Base-by-base conservation (phyloP, 169 alveolate species). In the Plasmodium reichenowi region DNA sequence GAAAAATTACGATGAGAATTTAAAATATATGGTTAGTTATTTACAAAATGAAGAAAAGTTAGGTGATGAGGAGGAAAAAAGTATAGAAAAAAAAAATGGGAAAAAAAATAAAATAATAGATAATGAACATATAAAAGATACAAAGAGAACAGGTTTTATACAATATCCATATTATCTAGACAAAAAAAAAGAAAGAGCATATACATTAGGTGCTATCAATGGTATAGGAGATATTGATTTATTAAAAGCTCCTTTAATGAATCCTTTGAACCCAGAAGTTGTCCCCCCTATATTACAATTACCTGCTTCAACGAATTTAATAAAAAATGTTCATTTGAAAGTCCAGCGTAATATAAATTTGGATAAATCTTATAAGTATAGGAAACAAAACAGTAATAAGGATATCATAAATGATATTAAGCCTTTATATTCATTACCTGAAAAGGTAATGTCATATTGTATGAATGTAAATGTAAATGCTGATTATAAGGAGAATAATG, bases 251-350 rank as follows among this genome's bases (percentile, higher is more conserved):
- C 89, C 89, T 78, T 32, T 78, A 43, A 78, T 78, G 45, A 78
- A 78, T 52, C 89, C 89, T 2, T 60, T 64, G 47, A 78, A 59
- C 52, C 60, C 89, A 63, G 38, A 66, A 13, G 54, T 78, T 15
- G 80, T 64, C 20, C 89, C 89, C 3, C 89, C 89, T 6, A 78
- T 78, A 64, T 63, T 78, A 13, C 89, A 78, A 43, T 58, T 78
- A 54, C 89, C 78, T n/a, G 64, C 89, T 8, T 66, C 89, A 12
- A 78, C 89, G 43, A 78, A 78, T 52, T 59, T 78, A n/a, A 78
- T 78, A 78, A 78, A 78, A 78, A 78, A 78, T 78, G 76, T 78
- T 50, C 89, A 78, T 45, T 54, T 78, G n/a, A 78, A 66, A 66
- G 76, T 67, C 12, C 45, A 78, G 52, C n/a, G 48, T 64, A 76